phyloP scores from a whole-genome alignment of 768 basidiomycete species.

The Mycena pura region DNA sequence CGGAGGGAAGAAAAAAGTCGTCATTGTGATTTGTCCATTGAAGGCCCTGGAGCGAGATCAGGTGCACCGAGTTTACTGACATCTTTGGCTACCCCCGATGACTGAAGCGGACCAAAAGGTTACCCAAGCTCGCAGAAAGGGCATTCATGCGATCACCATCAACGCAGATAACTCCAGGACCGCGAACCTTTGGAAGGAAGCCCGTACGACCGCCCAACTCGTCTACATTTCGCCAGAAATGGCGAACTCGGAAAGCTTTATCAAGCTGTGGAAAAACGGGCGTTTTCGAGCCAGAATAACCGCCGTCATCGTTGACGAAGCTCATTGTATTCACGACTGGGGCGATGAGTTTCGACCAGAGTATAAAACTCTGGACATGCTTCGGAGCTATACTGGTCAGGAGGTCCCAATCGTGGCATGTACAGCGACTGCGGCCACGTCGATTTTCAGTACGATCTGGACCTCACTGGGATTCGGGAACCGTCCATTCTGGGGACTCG shows the following conservation, averaged over 20 bases:
- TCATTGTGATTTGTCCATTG: slow-evolving; percentile 35
- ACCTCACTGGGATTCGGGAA: slow-evolving; percentile 31
- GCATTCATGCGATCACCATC: slow-evolving; percentile 8
- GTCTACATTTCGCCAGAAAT: slow-evolving; percentile 29
- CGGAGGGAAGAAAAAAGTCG: slow-evolving; percentile 18
- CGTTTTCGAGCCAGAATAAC: slow-evolving; percentile 32
- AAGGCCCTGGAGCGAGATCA: slow-evolving; percentile 38
- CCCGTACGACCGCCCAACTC: slow-evolving; percentile 5
- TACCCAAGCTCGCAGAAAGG: slow-evolving; percentile 35
- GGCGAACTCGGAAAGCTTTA: slow-evolving; percentile 33
- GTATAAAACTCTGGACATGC: slow-evolving; percentile 30
- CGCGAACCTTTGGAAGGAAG: neutral
- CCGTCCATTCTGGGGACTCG: slow-evolving; percentile 42
- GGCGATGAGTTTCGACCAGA: slow-evolving; percentile 35
- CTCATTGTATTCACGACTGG: slow-evolving; percentile 43
- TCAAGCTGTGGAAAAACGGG: slow-evolving; percentile 35
- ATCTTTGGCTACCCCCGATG: too few species aligned
- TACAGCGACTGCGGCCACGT: slow-evolving; percentile 33
- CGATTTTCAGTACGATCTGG: slow-evolving; percentile 36
- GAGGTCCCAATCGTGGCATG: slow-evolving; percentile 37
- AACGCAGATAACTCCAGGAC: slow-evolving; percentile 22
- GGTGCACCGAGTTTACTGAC: too few species aligned
- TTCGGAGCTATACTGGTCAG: slow-evolving; percentile 33
- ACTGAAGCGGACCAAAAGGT: too few species aligned
- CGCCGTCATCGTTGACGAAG: slow-evolving; percentile 39